phyloP scores from a whole-genome alignment of 2,329 filamentous ascomycete genomes.

The Macrophomina pseudophaseolina region DNA sequence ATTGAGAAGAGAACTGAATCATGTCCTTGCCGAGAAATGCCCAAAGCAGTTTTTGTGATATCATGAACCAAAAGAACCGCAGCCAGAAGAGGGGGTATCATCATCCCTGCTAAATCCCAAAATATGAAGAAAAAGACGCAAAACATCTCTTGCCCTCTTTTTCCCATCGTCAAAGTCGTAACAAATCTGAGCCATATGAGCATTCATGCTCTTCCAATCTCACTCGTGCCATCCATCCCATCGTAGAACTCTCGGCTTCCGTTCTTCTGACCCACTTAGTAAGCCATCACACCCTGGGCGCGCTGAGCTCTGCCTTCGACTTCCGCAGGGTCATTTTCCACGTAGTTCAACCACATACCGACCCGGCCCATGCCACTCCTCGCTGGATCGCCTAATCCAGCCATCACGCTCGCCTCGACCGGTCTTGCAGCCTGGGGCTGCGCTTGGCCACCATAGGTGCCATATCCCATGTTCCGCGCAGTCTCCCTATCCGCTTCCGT shows the following conservation, averaged over 20 bases:
- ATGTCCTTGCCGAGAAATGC: too few relatives aligned
- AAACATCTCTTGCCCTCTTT: too few relatives aligned
- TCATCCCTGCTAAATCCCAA: too few relatives aligned
- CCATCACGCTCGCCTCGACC: constrained; percentile 42
- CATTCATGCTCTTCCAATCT: too few relatives aligned
- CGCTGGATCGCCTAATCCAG: constrained; percentile 38
- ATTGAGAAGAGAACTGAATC: too few relatives aligned
- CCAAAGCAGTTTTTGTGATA: too few relatives aligned
- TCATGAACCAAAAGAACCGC: too few relatives aligned
- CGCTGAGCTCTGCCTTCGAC: constrained; percentile 31
- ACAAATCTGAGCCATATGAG: too few relatives aligned
- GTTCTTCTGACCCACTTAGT: neutral
- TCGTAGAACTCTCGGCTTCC: neutral
- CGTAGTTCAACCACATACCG: constrained; percentile 46
- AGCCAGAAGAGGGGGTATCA: too few relatives aligned
- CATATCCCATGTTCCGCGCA: constrained; percentile 8
- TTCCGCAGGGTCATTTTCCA: constrained; percentile 43
- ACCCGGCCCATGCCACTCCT: constrained; percentile 43
- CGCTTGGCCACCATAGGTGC: neutral
- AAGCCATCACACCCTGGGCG: constrained; percentile 1
- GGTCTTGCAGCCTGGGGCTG: neutral
- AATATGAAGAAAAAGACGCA: too few relatives aligned
- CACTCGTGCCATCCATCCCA: too few relatives aligned
- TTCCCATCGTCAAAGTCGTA: too few relatives aligned
- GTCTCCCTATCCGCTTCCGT: constrained; percentile 9